Percentiles rank a stretch among this genome's conserved stretches.
Evolutionary conservation across 768 basidiomycete genomes (phyloP).

Genomic region (Lenzites betulinus): DNA sequence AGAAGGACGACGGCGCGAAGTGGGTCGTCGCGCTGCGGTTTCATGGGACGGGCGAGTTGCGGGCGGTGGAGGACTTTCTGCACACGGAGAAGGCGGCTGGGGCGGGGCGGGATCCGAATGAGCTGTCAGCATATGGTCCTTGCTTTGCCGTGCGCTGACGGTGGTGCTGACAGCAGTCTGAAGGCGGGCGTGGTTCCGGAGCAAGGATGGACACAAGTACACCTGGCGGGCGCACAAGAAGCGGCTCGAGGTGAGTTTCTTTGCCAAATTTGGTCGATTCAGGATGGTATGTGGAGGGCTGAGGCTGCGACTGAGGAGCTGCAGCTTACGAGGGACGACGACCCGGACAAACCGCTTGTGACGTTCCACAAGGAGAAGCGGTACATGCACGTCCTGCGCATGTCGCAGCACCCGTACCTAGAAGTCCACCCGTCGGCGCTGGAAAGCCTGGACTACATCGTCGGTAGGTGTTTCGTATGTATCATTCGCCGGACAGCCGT

Average conservation of each 20-base stretch:
- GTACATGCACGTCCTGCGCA: conserved; percentile 35
- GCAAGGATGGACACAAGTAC: conserved; percentile 33
- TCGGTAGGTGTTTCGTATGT: conserved; percentile 30
- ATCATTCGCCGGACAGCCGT: neutral
- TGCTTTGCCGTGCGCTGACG: conserved; percentile 9
- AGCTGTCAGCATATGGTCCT: conserved; percentile 6
- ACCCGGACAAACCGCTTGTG: conserved; percentile 34
- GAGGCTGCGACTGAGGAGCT: neutral
- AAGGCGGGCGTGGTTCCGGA: conserved; percentile 28
- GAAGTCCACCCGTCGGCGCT: conserved; percentile 37
- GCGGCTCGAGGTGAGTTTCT: conserved; percentile 25
- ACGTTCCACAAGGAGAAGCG: conserved; percentile 39
- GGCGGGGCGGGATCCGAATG: conserved; percentile 18
- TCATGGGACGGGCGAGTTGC: conserved; percentile 30
- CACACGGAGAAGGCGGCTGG: conserved; percentile 1
- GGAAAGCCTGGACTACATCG: conserved; percentile 38
- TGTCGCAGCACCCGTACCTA: conserved; percentile 39
- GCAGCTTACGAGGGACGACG: conserved; percentile 37
- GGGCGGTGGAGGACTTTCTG: conserved; percentile 36
- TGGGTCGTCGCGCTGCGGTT: conserved; percentile 33
- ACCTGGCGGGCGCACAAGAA: conserved; percentile 28
- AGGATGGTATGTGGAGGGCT: neutral
- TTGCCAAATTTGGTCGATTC: neutral
- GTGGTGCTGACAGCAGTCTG: conserved; percentile 10
- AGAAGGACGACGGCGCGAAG: conserved; percentile 28